These are phyloP conservation scores for Acer saccharum DNA, from an alignment of 345 rosid genomes.

Conservation along the genomic window DNA sequence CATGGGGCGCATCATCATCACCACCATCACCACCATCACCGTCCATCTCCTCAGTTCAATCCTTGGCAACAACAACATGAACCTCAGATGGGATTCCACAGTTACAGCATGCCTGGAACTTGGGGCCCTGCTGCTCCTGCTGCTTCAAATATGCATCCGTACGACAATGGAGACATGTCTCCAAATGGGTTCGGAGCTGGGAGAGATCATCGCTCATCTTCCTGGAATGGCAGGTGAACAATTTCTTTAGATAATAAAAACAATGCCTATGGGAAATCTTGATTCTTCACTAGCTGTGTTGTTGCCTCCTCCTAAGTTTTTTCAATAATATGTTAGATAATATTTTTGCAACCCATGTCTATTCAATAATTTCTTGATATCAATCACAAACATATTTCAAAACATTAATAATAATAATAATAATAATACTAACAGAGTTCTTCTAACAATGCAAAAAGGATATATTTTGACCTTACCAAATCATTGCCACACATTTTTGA, in stretches of 20 bases:
- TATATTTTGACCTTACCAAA: background rate
- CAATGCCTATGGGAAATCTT: background rate
- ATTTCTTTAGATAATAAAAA: background rate
- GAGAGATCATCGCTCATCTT: background rate
- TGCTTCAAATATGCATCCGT: conserved; percentile 7
- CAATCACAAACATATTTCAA: too few relatives aligned
- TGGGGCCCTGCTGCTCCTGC: conserved; percentile 5
- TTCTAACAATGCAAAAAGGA: background rate
- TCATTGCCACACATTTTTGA: conserved; percentile 1
- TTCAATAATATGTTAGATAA: background rate
- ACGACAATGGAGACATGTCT: conserved; percentile 4
- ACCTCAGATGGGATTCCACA: conserved; percentile 16
- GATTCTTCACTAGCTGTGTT: conserved; percentile 9
- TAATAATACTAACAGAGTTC: too few relatives aligned
- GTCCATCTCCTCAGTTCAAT: conserved; percentile 11
- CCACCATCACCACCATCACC: background rate
- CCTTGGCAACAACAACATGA: conserved; percentile 14
- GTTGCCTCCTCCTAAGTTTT: background rate
- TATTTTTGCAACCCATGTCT: background rate
- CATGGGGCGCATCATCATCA: conserved; percentile 1
- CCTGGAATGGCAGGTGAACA: conserved; percentile 40
- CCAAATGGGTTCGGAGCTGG: conserved; percentile 6
- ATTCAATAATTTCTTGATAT: background rate
- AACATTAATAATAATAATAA: too few relatives aligned
- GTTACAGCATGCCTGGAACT: conserved; percentile 10